Base-by-base conservation (phyloP, 164 flowering plant species). In the Macadamia integrifolia region DNA sequence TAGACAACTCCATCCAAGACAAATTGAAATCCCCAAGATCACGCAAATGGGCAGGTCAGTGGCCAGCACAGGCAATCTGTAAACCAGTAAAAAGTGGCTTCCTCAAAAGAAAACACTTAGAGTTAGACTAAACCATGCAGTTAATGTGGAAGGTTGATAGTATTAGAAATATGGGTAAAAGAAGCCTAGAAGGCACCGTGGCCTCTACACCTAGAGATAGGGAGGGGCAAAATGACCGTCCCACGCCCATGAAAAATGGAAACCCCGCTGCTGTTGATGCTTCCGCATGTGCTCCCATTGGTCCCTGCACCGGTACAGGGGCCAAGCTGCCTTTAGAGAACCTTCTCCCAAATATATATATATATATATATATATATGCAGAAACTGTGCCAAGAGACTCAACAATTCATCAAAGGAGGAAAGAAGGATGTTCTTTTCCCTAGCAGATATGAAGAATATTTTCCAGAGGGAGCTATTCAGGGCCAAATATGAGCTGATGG, bases 311-410 rank as follows among this genome's bases (percentile, higher is more conserved):
- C 23, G 23, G 23, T 23, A 23, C 23, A 23, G 23, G 23, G 23
- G 23, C 23, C 23, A 23, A 23, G 23, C 23, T 23, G 23, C 23
- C 23, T 23, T 23, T 23, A 23, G 23, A 23, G 23, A 23, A 23
- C 23, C 23, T 23, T 23, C 23, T 23, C 23, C 23, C 23, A 23
- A n/a, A n/a, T n/a, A n/a, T n/a, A 23, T 23, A 23, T 23, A 23
- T 23, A 23, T 23, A 23, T 23, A 23, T 23, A 23, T 23, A 23
- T 23, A 23, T 23, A 23, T 23, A 23, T n/a, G 23, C 23, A 13
- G 65, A 69, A 71, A 71, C 66, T 13, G 18, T 80, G 82, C 69
- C 15, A 68, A 46, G 67, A 57, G 67, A 65, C 32, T 65, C 74
- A 63, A 71, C 49, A 53, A 64, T 55, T 64, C 50, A 58, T 15